A percentile compares a stretch with the other conserved stretches of the same genome.
These are phyloP conservation scores for Triticum monococcum DNA, from an alignment of 176 grass and related monocot species.

Conservation along the genomic window DNA sequence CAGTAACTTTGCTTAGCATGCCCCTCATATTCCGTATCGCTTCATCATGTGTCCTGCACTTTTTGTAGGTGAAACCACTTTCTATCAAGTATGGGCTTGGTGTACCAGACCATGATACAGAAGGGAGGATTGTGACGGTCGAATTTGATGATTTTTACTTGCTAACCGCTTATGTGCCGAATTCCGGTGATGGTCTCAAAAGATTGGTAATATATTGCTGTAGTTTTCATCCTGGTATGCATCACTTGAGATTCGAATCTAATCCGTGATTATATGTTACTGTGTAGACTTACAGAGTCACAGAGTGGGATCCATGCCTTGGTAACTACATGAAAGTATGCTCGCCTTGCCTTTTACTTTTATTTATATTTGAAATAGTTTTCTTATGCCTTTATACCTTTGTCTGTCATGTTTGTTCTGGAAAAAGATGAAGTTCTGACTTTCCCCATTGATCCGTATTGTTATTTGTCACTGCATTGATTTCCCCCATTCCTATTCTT, in stretches of 20 bases:
- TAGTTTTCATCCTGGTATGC: neutral
- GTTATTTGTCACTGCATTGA: neutral
- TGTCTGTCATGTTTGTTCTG: neutral
- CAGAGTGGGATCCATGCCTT: constrained; percentile 67
- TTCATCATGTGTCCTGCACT: constrained; percentile 13
- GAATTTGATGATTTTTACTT: constrained; percentile 77
- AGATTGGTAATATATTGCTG: constrained; percentile 42
- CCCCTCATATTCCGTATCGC: constrained; percentile 8
- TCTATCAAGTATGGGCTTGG: constrained; percentile 74
- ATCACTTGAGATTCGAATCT: constrained; percentile 11
- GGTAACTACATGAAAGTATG: constrained; percentile 82
- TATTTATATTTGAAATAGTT: constrained; percentile 6
- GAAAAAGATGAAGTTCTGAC: neutral
- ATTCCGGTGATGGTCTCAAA: constrained; percentile 76
- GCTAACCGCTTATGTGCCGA: constrained; percentile 71
- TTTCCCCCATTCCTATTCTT: neutral
- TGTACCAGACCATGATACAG: constrained; percentile 72
- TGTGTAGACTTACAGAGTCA: constrained; percentile 56
- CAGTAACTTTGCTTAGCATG: constrained; percentile 7
- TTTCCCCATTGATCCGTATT: neutral
- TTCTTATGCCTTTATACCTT: neutral
- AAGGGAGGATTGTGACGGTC: constrained; percentile 69
- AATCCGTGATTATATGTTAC: constrained; percentile 11
- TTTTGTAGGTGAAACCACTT: constrained; percentile 61
- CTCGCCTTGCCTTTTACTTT: neutral